Base-by-base conservation (phyloP, 441 rosid species). In the Kokia cookei region DNA sequence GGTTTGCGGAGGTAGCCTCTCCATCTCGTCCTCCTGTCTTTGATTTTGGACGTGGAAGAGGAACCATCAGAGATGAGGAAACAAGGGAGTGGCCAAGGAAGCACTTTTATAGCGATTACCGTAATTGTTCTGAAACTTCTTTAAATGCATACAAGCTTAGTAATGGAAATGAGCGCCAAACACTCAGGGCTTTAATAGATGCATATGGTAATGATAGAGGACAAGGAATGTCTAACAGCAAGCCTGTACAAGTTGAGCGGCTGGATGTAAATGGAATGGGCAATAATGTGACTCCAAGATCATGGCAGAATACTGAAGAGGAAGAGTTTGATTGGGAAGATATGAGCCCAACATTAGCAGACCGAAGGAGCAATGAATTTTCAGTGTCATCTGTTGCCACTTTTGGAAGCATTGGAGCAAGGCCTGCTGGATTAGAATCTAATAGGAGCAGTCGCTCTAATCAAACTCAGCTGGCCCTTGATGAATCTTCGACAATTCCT, bases 321-420 rank as follows among this genome's bases (percentile, higher is more conserved):
- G 97, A 93, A 82, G 99, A 96, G 82, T 96, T 92, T 83, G 91
- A 96, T 79, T 96, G 99, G 99, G 97, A 92, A 84, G 97, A 96
- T 79, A 96, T 93, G 98, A 96, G 83, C 84, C 97, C 97, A 73
- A 86, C 97, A 32, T 84, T 90, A 76, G 80, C 79, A 62, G 96
- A 92, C 67, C 85, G 80, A 63, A 81, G 90, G 85, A 80, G 77
- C 68, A 87, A 79, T 81, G 86, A 84, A 71, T 78, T 78, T 66
- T 75, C 87, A 75, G 78, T 85, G 27, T 81, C 89, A 74, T 85
- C 94, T 65, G 74, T 69, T 75, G 86, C 84, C 65, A 72, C 87
- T 73, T 65, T 84, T 75, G 86, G 88, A 73, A 84, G 77, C 69
- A 74, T 69, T 73, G 82, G 85, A 76, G 65, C 77, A 76, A 88